Evolutionary conservation across 306 rosid species (phyloP).

Genomic region (Senna siamea): DNA sequence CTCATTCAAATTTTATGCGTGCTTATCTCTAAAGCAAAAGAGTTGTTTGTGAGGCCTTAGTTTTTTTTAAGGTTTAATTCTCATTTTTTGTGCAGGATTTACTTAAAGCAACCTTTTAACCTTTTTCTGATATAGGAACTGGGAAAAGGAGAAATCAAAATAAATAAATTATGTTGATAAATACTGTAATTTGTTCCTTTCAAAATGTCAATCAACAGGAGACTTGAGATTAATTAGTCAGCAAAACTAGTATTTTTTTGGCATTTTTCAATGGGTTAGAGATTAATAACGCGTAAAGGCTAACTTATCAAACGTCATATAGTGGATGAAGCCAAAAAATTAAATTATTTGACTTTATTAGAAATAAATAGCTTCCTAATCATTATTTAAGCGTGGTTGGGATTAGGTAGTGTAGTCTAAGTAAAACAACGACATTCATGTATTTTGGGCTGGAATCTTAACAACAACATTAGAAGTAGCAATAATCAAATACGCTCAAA

Average conservation of each 20-base stretch:
- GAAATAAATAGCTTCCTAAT: background rate
- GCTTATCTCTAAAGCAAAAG: background rate
- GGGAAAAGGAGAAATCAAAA: background rate
- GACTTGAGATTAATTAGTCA: background rate
- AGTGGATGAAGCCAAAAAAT: background rate
- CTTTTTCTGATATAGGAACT: background rate
- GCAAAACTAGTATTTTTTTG: background rate
- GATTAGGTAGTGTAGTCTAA: conserved; percentile 16
- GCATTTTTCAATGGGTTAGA: background rate
- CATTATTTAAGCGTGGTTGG: conserved; percentile 18
- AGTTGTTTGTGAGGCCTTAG: background rate
- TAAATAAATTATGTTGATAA: background rate
- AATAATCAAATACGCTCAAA: background rate
- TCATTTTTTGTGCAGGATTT: background rate
- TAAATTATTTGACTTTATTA: background rate
- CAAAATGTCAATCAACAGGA: background rate
- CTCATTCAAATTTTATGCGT: background rate
- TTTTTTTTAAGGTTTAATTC: background rate
- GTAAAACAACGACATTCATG: background rate
- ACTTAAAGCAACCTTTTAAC: background rate
- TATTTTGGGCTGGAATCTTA: background rate
- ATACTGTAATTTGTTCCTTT: background rate
- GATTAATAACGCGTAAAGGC: background rate
- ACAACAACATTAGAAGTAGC: background rate
- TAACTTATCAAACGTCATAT: background rate